Conservation (phyloP, 371 early-diverging fungal species). For the Mortierella sp. region DNA sequence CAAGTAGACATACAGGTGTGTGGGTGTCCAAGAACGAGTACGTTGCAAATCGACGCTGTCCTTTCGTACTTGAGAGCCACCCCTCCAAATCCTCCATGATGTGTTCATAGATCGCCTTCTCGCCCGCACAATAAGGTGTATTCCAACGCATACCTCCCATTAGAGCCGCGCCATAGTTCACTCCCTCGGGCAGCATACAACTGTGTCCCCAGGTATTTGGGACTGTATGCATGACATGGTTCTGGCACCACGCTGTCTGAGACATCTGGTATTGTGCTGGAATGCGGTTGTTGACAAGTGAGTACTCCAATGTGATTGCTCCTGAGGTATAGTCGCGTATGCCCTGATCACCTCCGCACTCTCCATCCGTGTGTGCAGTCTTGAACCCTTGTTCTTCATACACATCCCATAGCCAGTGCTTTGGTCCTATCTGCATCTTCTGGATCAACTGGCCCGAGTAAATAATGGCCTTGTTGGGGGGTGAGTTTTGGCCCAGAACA, state of each 20-base stretch:
- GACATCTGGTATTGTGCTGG: conserved; percentile 52
- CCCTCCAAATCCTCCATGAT: conserved; percentile 48
- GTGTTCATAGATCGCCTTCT: conserved; percentile 42
- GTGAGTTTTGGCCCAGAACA: conserved; percentile 50
- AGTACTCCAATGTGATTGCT: conserved; percentile 41
- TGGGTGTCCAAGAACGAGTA: conserved; percentile 55
- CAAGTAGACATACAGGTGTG: conserved; percentile 23
- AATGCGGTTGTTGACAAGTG: conserved; percentile 12
- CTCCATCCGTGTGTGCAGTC: conserved; percentile 53
- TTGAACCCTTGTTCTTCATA: conserved; percentile 54
- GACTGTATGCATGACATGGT: conserved; percentile 44
- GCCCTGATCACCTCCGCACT: conserved; percentile 43
- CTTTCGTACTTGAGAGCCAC: conserved; percentile 35
- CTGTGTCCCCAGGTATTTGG: conserved; percentile 34
- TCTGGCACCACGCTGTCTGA: conserved; percentile 37
- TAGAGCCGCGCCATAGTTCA: conserved; percentile 22
- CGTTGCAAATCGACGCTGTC: conserved; percentile 41
- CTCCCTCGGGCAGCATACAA: conserved; percentile 21
- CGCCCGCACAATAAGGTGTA: conserved; percentile 53
- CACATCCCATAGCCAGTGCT: conserved; percentile 55
- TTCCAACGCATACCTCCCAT: conserved; percentile 51
- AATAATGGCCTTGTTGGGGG: conserved; percentile 52
- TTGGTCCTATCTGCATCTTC: conserved; percentile 25
- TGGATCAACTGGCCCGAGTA: conserved; percentile 52
- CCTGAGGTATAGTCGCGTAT: conserved; percentile 34